These are phyloP conservation scores for Aspergillus sp. DNA, from an alignment of 2,329 filamentous ascomycete genomes.

Conservation along the genomic window DNA sequence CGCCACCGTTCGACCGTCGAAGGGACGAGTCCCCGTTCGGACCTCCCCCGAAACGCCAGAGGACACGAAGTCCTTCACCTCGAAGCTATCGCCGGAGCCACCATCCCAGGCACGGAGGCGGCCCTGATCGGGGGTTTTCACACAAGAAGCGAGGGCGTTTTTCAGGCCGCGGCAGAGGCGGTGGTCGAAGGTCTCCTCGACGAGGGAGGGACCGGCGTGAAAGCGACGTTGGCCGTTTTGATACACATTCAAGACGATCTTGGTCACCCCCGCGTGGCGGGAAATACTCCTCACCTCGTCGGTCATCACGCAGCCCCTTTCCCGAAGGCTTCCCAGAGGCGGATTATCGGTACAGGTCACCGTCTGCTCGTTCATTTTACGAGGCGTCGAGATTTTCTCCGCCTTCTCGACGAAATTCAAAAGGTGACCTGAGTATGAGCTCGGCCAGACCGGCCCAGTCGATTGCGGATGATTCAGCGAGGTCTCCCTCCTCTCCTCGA, in stretches of 20 bases:
- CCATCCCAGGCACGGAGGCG: slow-evolving; percentile 24
- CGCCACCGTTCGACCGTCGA: slow-evolving; percentile 14
- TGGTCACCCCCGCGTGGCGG: slow-evolving; percentile 26
- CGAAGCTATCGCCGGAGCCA: slow-evolving; percentile 10
- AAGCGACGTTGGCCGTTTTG: slow-evolving; percentile 20
- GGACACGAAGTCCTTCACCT: slow-evolving; percentile 34
- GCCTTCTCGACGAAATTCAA: slow-evolving; percentile 15
- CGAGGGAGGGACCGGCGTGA: slow-evolving; percentile 25
- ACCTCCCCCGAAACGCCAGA: slow-evolving; percentile 28
- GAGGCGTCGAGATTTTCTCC: slow-evolving; percentile 21
- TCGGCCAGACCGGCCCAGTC: slow-evolving; percentile 20
- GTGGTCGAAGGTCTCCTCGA: slow-evolving; percentile 24
- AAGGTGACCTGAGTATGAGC: slow-evolving; percentile 17
- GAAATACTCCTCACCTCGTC: slow-evolving; percentile 15
- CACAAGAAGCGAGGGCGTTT: slow-evolving; percentile 27
- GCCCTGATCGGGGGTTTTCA: slow-evolving; percentile 29
- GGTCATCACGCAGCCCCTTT: slow-evolving; percentile 19
- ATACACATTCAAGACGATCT: slow-evolving; percentile 16
- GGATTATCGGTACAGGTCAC: slow-evolving; percentile 22
- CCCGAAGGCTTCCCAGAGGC: slow-evolving; percentile 17
- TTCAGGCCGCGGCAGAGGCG: slow-evolving; percentile 22
- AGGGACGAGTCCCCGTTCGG: slow-evolving; percentile 23
- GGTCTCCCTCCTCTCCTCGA: slow-evolving; percentile 27
- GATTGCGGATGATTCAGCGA: slow-evolving; percentile 15
- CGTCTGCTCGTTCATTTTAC: slow-evolving; percentile 29